Conservation (phyloP, 495 filamentous ascomycete genomes). For the Aspergillus diversus region DNA sequence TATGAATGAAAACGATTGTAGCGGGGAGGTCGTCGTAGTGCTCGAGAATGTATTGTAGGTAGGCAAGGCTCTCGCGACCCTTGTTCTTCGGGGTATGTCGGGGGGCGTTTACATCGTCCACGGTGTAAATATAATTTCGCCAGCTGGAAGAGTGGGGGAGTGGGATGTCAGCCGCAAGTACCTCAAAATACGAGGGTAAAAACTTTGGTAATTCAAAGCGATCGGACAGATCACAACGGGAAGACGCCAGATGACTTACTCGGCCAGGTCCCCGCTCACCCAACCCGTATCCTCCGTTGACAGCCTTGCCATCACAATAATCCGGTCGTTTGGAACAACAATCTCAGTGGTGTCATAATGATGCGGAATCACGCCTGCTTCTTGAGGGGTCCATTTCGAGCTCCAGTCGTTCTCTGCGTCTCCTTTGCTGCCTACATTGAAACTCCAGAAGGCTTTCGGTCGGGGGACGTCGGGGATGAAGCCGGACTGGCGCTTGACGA, state of each 20-base stretch:
- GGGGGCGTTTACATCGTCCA: slow-evolving; percentile 42
- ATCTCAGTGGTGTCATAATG: slow-evolving; percentile 41
- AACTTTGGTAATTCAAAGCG: too few species aligned
- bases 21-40: slow-evolving; percentile 50
- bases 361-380: slow-evolving; percentile 19
- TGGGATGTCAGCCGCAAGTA: slow-evolving; percentile 8
- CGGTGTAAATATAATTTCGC: slow-evolving; percentile 50
- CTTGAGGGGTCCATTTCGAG: slow-evolving; percentile 7
- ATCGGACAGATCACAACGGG: not conserved
- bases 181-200: not conserved
- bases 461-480: slow-evolving; percentile 29
- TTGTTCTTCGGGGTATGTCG: slow-evolving; percentile 50
- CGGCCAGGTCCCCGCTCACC: slow-evolving; percentile 43
- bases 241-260: slow-evolving; percentile 34
- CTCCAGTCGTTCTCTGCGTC: slow-evolving; percentile 10
- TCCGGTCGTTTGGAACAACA: slow-evolving; percentile 42
- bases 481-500: slow-evolving; percentile 40
- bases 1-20: slow-evolving; percentile 48
- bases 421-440: slow-evolving; percentile 29
- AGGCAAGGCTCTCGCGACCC: slow-evolving; percentile 51
- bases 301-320: slow-evolving; percentile 48
- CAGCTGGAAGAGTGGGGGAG: slow-evolving; percentile 32
- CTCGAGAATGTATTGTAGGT: slow-evolving; percentile 52
- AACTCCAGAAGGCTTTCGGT: slow-evolving; percentile 36
- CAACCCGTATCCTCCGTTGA: slow-evolving; percentile 44